Evolutionary conservation across 169 alveolate species (phyloP), one percentile per base, ranked within the genome.

Genomic region (Fabrea salina): DNA sequence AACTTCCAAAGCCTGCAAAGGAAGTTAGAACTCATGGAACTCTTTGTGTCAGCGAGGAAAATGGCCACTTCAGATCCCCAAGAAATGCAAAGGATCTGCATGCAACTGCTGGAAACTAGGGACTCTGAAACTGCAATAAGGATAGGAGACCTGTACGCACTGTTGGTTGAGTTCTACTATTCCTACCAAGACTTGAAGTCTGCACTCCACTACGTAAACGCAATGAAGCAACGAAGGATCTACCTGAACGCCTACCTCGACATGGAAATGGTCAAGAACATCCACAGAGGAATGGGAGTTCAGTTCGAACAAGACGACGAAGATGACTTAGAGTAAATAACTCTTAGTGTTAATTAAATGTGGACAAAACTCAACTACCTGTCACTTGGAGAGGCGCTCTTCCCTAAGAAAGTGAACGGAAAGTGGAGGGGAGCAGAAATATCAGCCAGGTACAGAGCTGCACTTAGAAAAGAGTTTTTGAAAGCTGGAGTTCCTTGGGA

Each of bases 121-220:
- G 87, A 84, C 7, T 89, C 88, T 8, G 95, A 89, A 41, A 43
- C 58, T n/a, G 89, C 91, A 32, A 86, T 92, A 1, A 87, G 93
- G 68, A 27, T 78, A 8, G 95, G 95, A 7, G 96, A 92, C 76
- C 88, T 92, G 1, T 88, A 54, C 77, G 93, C 95, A 3, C 83
- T 88, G 30, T 50, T 92, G 13, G 78, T 88, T 22, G 94, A 89
- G 82, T 89, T 61, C 68, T 82, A 53, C 51, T 82, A 82, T 59
- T 11, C 64, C 22, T 37, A 35, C 30, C 33, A 77, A 16, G 71
- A 82, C 25, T 77, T 49, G 30, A 68, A 80, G 50, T 32, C 79
- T 13, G 91, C 93, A 8, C 72, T 47, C 35, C 41, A 50, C 3
- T 74, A 79, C 47, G 61, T 90, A 30, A 71, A 85, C 30, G 80